Conservation (phyloP, 768 basidiomycete genomes). For the Amanita rubescens region DNA sequence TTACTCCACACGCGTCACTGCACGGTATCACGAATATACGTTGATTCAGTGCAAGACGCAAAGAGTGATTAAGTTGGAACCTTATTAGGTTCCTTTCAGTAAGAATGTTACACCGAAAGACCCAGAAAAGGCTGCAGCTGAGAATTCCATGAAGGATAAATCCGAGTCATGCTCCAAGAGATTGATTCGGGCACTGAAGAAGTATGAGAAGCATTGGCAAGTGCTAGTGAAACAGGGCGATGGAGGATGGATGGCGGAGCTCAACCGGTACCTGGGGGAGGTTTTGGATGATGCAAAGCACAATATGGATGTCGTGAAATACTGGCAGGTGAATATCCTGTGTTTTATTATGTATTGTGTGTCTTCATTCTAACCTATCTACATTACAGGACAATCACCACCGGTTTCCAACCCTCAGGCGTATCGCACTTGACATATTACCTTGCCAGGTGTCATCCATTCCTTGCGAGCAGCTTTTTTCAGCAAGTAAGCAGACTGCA, state of each 20-base stretch:
- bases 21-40: too few species aligned
- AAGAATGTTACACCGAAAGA: too few species aligned
- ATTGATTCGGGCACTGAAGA: background rate
- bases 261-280: background rate
- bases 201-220: background rate
- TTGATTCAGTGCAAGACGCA: too few species aligned
- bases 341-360: background rate
- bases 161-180: background rate
- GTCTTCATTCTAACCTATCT: background rate
- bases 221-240: background rate
- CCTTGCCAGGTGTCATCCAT: background rate
- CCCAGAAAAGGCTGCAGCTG: background rate
- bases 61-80: too few species aligned
- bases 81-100: too few species aligned
- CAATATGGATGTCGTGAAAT: background rate
- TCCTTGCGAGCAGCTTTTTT: background rate
- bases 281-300: background rate
- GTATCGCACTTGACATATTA: background rate
- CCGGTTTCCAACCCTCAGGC: background rate
- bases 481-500: background rate
- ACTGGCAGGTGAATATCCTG: background rate
- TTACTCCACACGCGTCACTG: too few species aligned
- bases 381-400: background rate
- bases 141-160: background rate
- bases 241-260: background rate